Evolutionary conservation across 345 rosid species (phyloP).

Genomic region (Rhodamnia argentea): DNA sequence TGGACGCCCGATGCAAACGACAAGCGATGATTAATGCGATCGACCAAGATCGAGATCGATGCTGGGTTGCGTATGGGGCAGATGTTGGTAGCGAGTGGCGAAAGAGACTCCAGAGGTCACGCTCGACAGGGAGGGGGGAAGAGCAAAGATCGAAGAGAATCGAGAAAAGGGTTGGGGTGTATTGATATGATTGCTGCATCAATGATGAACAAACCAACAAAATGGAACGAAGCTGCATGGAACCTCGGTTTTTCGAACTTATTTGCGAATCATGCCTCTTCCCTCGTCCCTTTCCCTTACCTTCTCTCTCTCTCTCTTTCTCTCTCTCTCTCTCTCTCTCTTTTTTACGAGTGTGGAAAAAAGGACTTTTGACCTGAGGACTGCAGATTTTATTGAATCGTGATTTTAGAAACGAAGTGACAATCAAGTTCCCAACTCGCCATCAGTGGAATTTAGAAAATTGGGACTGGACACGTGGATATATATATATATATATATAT

Average conservation of each 20-base stretch:
- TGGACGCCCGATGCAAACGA: background rate
- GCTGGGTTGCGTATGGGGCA: background rate
- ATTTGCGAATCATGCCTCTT: background rate
- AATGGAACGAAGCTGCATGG: conserved; percentile 31
- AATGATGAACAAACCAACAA: conserved; percentile 18
- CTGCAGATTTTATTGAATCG: background rate
- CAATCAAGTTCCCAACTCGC: background rate
- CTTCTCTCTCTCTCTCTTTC: background rate
- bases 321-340: background rate
- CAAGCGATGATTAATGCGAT: background rate
- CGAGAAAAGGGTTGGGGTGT: background rate
- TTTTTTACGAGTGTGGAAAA: background rate
- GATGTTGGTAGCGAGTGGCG: background rate
- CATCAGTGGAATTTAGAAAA: background rate
- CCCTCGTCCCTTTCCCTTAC: background rate
- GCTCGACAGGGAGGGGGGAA: background rate
- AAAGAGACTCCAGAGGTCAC: background rate
- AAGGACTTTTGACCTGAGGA: background rate
- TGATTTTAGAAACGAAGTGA: background rate
- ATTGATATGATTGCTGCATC: background rate
- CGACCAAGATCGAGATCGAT: background rate
- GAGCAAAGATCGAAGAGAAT: background rate
- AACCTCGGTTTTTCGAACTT: conserved; percentile 22
- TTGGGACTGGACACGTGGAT: background rate
- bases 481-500: too few relatives aligned